Evolutionary conservation across 345 rosid genomes (phyloP).

Genomic region (Euclidium syriacum): DNA sequence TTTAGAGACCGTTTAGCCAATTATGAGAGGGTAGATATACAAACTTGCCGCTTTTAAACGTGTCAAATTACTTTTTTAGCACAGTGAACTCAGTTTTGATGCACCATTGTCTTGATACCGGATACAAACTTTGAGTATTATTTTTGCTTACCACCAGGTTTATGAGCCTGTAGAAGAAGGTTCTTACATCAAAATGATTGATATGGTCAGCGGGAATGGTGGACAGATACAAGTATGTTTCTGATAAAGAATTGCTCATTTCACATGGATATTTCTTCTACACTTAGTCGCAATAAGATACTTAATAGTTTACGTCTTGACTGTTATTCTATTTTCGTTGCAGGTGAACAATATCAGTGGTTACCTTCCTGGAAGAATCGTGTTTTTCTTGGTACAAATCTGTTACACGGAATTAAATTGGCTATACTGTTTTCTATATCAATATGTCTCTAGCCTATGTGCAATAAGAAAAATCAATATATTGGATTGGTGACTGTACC

Average conservation of each 20-base stretch:
- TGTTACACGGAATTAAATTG: background rate
- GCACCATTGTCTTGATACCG: conserved; percentile 11
- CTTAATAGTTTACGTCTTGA: conserved; percentile 10
- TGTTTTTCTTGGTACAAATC: conserved; percentile 89
- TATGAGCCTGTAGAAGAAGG: conserved; percentile 99
- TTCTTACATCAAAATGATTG: conserved; percentile 98
- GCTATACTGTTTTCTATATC: background rate
- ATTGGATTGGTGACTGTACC: background rate
- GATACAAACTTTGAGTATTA: conserved; percentile 2
- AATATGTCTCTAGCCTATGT: background rate
- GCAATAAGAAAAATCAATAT: background rate
- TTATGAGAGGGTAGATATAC: conserved; percentile 67
- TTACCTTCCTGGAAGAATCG: conserved; percentile 97
- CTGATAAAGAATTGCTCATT: background rate
- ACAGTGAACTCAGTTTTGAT: background rate
- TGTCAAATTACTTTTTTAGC: conserved; percentile 9
- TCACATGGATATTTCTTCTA: background rate
- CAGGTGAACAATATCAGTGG: conserved; percentile 99
- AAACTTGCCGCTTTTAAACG: conserved; percentile 14
- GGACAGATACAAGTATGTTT: conserved; percentile 88
- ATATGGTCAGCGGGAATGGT: conserved; percentile 95
- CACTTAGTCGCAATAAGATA: background rate
- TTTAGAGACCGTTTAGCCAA: conserved; percentile 81
- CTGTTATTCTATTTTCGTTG: conserved; percentile 20
- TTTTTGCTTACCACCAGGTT: conserved; percentile 49